Conservation (phyloP, 2,329 filamentous ascomycete species). For the Thielaviopsis punctulata region DNA sequence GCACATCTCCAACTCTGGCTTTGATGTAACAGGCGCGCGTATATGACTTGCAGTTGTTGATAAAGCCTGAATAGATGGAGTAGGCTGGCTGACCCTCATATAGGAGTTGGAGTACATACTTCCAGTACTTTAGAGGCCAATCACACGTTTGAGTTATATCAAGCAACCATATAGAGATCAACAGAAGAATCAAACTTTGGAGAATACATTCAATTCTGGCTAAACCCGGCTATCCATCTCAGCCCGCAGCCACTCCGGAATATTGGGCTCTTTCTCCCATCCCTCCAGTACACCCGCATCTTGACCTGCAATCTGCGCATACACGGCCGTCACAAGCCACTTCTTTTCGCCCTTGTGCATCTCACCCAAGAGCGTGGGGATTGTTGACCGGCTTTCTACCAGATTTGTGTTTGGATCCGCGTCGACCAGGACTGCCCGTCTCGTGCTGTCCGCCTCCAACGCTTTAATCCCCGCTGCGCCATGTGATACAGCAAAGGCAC, state of each 20-base stretch:
- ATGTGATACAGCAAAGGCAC: slow-evolving; percentile 39
- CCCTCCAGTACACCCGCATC: slow-evolving; percentile 35
- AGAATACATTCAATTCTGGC: slow-evolving; percentile 9
- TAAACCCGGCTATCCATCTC: slow-evolving; percentile 29
- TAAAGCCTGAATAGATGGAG: too few species aligned
- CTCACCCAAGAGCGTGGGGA: slow-evolving; percentile 51
- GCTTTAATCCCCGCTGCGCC: slow-evolving; percentile 41
- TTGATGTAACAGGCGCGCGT: neutral
- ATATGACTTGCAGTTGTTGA: neutral
- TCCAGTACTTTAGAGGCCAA: too few species aligned
- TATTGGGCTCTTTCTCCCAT: slow-evolving; percentile 39
- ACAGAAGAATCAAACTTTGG: too few species aligned
- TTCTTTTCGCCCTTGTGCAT: slow-evolving; percentile 37
- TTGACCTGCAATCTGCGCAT: slow-evolving; percentile 44
- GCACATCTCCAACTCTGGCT: neutral
- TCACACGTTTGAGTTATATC: neutral
- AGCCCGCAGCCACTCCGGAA: slow-evolving; percentile 43
- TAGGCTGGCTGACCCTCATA: too few species aligned
- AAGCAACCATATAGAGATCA: neutral
- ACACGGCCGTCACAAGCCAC: slow-evolving; percentile 57
- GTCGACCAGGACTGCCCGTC: slow-evolving; percentile 49
- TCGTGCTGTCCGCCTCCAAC: slow-evolving; percentile 29
- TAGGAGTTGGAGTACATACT: too few species aligned
- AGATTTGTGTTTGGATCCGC: slow-evolving; percentile 68
- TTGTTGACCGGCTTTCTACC: slow-evolving; percentile 51